A percentile compares a stretch with the other conserved stretches of the same genome.
These are phyloP conservation scores for Golubevia sp. DNA, from an alignment of 1,284 basidiomycete species.

Conservation along the genomic window DNA sequence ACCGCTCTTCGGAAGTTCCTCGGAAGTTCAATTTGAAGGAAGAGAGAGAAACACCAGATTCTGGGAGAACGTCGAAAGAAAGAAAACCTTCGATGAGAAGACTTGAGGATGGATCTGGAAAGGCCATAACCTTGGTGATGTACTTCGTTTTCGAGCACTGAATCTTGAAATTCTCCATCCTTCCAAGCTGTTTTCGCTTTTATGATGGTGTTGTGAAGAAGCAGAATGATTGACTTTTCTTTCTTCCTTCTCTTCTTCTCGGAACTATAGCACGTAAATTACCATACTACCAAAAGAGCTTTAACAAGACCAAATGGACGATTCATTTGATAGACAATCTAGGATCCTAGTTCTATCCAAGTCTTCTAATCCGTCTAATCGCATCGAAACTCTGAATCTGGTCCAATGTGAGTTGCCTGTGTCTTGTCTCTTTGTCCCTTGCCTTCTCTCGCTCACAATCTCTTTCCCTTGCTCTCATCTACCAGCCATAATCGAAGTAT, in stretches of 20 bases:
- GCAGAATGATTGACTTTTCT: too few species aligned
- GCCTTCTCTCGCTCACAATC: neutral
- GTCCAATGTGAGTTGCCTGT: neutral
- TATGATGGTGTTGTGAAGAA: neutral
- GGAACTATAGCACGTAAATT: too few species aligned
- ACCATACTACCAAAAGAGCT: too few species aligned
- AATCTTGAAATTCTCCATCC: neutral
- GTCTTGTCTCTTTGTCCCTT: neutral
- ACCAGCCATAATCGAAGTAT: neutral
- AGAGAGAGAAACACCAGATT: neutral
- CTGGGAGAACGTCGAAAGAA: neutral
- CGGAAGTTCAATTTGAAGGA: neutral
- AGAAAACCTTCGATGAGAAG: neutral
- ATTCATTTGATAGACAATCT: too few species aligned
- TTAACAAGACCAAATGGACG: too few species aligned
- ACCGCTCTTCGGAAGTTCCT: neutral
- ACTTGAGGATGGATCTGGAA: neutral
- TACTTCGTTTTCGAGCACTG: neutral
- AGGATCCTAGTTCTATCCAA: too few species aligned
- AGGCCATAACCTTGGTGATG: neutral
- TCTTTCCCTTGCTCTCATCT: neutral
- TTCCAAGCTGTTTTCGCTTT: too few species aligned
- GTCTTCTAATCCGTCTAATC: too few species aligned
- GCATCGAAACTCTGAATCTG: neutral
- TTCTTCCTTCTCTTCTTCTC: too few species aligned